Base-by-base conservation (phyloP, 1,284 basidiomycete species). In the Leccinum brunneo-olivaceum region DNA sequence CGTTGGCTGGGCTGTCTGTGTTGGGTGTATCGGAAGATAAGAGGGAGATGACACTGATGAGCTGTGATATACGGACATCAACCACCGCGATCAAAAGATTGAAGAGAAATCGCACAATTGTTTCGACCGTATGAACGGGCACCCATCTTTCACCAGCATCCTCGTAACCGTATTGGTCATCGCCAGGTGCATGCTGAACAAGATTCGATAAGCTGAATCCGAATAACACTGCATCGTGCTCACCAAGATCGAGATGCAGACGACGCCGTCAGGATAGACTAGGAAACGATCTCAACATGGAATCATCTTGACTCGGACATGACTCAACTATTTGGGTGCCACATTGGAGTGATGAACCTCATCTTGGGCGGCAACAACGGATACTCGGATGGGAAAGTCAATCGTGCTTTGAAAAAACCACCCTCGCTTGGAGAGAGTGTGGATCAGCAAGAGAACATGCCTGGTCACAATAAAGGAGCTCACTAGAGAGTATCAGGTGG, bases 91-190 rank as follows among this genome's bases (percentile, higher is more conserved):
- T 15, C 15, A 6, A 24, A 15, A 8, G 20, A 42, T 29, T 45
- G n/a, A 23, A 33, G 37, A 24, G 44, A n/a, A 16, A 18, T 75
- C 93, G 65, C 55, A 97, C 95, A 51, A 99, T 98, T 9, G 92
- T 93, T 69, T 98, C 94, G 34, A 97, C 87, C 0, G 88, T 90
- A 62, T 98, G 96, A 18, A 99, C 92, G 0, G 96, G 96, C 65
- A 95, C 72, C 96, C 96, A 99, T 50, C 96, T 71, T 71, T 99
- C 96, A 40, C 91, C 87, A 1, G 96, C 94, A 58, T 97, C 90
- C 65, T 99, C 96, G 59, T 94, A 98, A 7, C 96, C 96, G 63
- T 90, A 98, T 66, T 98, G 89, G 67, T 99, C 96, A 48, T 95
- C 90, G 38, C 93, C 95, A 2, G 96, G 96, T 28, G 90, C 82